phyloP scores from a whole-genome alignment of 768 basidiomycete genomes.

The Boletus sensibilis region DNA sequence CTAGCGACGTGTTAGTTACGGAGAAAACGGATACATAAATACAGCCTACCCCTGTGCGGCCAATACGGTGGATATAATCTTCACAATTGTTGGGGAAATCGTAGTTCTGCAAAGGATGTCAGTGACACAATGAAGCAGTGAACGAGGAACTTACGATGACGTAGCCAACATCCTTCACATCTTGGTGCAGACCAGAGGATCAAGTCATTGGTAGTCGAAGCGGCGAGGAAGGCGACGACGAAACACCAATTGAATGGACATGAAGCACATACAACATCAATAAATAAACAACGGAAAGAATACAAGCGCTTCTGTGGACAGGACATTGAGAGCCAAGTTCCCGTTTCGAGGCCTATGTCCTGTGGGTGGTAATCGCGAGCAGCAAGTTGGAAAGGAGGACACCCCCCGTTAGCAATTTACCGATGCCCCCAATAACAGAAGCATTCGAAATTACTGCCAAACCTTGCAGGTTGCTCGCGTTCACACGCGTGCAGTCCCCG shows the following conservation, averaged over 20 bases:
- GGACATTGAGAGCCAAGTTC: slow-evolving; percentile 26
- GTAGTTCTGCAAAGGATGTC: slow-evolving; percentile 62
- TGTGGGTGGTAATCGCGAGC: slow-evolving; percentile 27
- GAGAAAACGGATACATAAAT: background rate
- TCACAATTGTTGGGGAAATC: slow-evolving; percentile 98
- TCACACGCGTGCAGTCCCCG: slow-evolving; percentile 34
- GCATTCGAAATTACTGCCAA: slow-evolving; percentile 26
- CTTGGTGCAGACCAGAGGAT: slow-evolving; percentile 45
- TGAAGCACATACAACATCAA: slow-evolving; percentile 36
- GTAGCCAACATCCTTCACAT: slow-evolving; percentile 99
- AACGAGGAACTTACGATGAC: slow-evolving; percentile 70
- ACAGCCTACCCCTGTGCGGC: slow-evolving; percentile 81
- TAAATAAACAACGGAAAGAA: slow-evolving; percentile 27
- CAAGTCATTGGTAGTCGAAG: slow-evolving; percentile 32
- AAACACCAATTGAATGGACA: slow-evolving; percentile 20
- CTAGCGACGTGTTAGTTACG: slow-evolving; percentile 39
- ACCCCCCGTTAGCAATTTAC: slow-evolving; percentile 22
- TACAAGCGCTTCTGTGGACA: slow-evolving; percentile 34
- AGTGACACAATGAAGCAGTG: slow-evolving; percentile 2
- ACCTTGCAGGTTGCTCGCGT: slow-evolving; percentile 30
- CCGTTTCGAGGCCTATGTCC: slow-evolving; percentile 24
- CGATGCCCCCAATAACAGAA: slow-evolving; percentile 20
- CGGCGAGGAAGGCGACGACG: slow-evolving; percentile 7
- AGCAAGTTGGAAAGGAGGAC: slow-evolving; percentile 18
- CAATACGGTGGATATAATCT: slow-evolving; percentile 99